These are phyloP conservation scores for Coemansia sp. DNA, from an alignment of 192 early-diverging fungal genomes.

Conservation along the genomic window DNA sequence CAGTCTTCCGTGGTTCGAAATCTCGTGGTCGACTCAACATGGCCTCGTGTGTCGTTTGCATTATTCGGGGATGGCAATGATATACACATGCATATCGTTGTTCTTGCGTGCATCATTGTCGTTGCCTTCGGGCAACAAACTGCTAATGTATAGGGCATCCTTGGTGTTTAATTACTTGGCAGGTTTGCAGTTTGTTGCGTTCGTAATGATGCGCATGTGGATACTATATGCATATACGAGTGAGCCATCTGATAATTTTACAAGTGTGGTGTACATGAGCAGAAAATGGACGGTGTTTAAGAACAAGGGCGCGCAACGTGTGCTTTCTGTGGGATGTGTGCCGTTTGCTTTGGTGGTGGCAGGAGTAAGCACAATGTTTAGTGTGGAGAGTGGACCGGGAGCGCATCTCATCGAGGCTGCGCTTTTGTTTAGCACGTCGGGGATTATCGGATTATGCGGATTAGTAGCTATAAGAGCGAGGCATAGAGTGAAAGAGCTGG, in stretches of 20 bases:
- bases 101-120: slow-evolving; percentile 23
- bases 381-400: neutral
- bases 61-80: neutral
- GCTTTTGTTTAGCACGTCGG: neutral
- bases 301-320: too few relatives aligned
- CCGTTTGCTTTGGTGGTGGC: neutral
- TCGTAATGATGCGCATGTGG: neutral
- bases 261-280: too few relatives aligned
- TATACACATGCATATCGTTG: slow-evolving; percentile 9
- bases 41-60: neutral
- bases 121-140: neutral
- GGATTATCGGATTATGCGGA: neutral
- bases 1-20: neutral
- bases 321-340: neutral
- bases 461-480: neutral
- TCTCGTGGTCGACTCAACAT: neutral
- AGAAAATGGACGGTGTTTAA: too few relatives aligned
- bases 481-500: neutral
- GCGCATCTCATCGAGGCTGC: slow-evolving; percentile 1
- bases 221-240: neutral
- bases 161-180: slow-evolving; percentile 22
- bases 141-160: slow-evolving; percentile 5
- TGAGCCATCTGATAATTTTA: too few relatives aligned
- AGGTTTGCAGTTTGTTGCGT: neutral
- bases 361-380: neutral